Conservation (phyloP, 148 eudicot species). For the Salicornia ramosissima region DNA sequence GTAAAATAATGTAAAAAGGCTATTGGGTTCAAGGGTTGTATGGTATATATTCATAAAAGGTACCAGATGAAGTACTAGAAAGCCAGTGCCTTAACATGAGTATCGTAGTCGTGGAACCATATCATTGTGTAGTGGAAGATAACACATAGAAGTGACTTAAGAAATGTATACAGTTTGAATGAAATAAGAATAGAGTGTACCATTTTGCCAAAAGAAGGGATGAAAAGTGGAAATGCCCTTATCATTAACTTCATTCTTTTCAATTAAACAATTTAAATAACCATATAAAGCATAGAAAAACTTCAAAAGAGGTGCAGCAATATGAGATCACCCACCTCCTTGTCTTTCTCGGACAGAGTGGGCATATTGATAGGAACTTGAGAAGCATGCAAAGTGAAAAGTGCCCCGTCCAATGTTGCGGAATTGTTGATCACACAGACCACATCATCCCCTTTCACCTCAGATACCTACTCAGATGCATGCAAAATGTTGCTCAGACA, state of each 20-base stretch:
- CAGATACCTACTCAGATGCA: constrained; percentile 55
- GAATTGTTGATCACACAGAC: constrained; percentile 80
- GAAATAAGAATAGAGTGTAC: too few species aligned
- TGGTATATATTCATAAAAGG: too few species aligned
- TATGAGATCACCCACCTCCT: constrained; percentile 47
- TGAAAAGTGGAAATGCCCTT: too few species aligned
- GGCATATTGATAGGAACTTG: constrained; percentile 89
- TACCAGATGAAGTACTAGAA: too few species aligned
- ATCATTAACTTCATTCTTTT: too few species aligned
- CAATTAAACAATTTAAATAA: not conserved
- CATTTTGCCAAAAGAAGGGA: not conserved
- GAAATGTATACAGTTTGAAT: too few species aligned
- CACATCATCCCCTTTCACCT: constrained; percentile 70
- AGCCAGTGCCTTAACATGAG: too few species aligned
- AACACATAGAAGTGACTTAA: not conserved
- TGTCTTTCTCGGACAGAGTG: constrained; percentile 79
- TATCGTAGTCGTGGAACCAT: too few species aligned
- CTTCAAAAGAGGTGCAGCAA: not conserved
- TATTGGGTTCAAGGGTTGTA: too few species aligned
- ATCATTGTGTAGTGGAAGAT: not conserved
- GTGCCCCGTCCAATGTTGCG: constrained; percentile 74
- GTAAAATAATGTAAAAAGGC: too few species aligned
- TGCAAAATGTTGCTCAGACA: not conserved
- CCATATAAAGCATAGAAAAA: not conserved
- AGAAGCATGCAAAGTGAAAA: constrained; percentile 86